Evolutionary conservation across 768 basidiomycete species (phyloP).

Genomic region (Steccherinum ochraceum): DNA sequence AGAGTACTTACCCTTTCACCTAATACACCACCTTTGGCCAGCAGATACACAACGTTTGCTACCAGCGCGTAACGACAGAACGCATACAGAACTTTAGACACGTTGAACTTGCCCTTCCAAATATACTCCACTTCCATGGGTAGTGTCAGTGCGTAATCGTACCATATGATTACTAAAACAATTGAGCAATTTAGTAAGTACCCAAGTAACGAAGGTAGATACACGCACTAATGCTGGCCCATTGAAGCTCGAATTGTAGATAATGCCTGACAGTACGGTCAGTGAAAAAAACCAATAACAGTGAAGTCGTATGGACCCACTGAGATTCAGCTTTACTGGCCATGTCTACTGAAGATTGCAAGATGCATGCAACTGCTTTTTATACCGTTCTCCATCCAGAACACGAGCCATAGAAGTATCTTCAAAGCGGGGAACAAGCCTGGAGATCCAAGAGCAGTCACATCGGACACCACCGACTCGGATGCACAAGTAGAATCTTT

Average conservation of each 20-base stretch:
- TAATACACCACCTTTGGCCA: slow-evolving; percentile 17
- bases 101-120: slow-evolving; percentile 22
- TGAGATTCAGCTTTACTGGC: neutral
- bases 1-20: too few relatives aligned
- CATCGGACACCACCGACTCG: too few relatives aligned
- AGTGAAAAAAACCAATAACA: neutral
- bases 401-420: too few relatives aligned
- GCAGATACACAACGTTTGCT: slow-evolving; percentile 27
- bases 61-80: slow-evolving; percentile 30
- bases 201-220: too few relatives aligned
- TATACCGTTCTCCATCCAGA: too few relatives aligned
- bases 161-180: slow-evolving; percentile 21
- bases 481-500: too few relatives aligned
- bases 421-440: too few relatives aligned
- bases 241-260: slow-evolving; percentile 10
- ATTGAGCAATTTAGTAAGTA: too few relatives aligned
- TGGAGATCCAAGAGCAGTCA: too few relatives aligned
- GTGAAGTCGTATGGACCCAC: neutral
- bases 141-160: slow-evolving; percentile 28
- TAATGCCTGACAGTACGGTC: neutral
- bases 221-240: slow-evolving; percentile 3
- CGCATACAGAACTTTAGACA: slow-evolving; percentile 26
- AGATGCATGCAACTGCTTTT: too few relatives aligned
- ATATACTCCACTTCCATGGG: slow-evolving; percentile 26
- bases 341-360: too few relatives aligned